Evolutionary conservation across 306 rosid genomes (phyloP), one percentile per base, ranked within the genome.

Genomic region (Gastrolobium bilobum): DNA sequence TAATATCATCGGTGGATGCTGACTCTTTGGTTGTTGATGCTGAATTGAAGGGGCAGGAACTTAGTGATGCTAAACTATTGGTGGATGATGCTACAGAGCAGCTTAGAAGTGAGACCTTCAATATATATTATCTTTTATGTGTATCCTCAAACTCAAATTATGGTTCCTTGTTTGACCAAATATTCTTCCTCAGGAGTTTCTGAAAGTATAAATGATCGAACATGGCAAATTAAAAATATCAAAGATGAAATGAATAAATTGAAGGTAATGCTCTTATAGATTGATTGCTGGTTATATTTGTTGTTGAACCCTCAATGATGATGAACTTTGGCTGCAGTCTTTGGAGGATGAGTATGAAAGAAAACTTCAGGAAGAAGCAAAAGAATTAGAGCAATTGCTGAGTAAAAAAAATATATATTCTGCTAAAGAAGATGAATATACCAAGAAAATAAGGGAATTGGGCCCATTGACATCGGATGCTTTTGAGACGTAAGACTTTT

Each of bases 381-480:
- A 92, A 85, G 94, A 92, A 86, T 82, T 95, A 52, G 99, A 95
- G 77, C 93, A 88, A 75, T 85, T 95, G 77, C 85, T 91, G 82
- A 88, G 96, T 85, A 91, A 87, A 85, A 88, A 90, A 70, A 91
- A 90, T 78, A 71, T 82, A 76, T 85, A 85, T 85, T 87, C 92
- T 77, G 90, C 97, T 79, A 95, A 88, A 87, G 96, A 95, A 87
- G 99, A 92, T 46, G 99, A 95, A 69, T 90, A 83, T 83, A 83
- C 92, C 50, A 95, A 90, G 88, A 95, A 92, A 88, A 91, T 91
- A 86, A 83, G 97, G 87, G 98, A 95, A 76, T 70, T 95, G 83
- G 99, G 99, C 35, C 92, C 93, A 54, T 81, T 95, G 85, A 85
- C 96, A 75, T 92, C 98, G 59, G 99, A 95, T 90, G 99, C 99